Base-by-base conservation (phyloP, 1,139 yeast species). In the Diutina ranongensis region DNA sequence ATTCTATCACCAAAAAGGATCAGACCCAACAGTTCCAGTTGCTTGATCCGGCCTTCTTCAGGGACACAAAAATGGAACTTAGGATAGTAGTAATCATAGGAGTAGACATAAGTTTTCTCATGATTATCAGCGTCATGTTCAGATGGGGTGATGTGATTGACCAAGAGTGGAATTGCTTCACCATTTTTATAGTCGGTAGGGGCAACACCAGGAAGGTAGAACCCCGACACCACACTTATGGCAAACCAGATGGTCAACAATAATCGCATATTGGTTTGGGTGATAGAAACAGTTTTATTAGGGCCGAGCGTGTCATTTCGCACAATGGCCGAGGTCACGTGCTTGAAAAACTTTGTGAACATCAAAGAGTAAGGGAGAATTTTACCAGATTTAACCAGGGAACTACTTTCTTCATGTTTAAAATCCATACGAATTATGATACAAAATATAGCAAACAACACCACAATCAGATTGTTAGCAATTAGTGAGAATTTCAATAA, bases 1-100 rank as follows among this genome's bases (percentile, higher is more conserved):
- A 92, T 88, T 59, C 98, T 75, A 64, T 92, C 98, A 50, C 99
- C 98, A 62, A 94, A 88, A 48, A 92, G 72, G 52, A 92, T 83
- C 1, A 97, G 82, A 7, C 99, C 99, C 46, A 92, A 71, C 12
- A 94, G 83, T 64, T 89, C 97, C 54, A 87, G 78, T 61, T 87
- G 95, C 54, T 83, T 81, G 54, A 72, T 69, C 16, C 83, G 77
- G 0, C 83, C 85, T 31, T 72, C 81, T 45, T 65, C 60, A 1
- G 97, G 98, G 49, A 62, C 60, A 64, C 98, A 92, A 62, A 89
- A 86, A 58, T 83, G 87, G 58, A 94, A 82, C 51, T 79, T 78
- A 36, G 82, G 80, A 62, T 82, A 82, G 64, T 92, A 92, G 64
- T 89, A 87, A 61, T 89, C 97, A 60, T 79, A 83, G 0, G 92